These are phyloP conservation scores for Xerocomellus chrysenteron DNA, from an alignment of 768 basidiomycete genomes.

Conservation along the genomic window DNA sequence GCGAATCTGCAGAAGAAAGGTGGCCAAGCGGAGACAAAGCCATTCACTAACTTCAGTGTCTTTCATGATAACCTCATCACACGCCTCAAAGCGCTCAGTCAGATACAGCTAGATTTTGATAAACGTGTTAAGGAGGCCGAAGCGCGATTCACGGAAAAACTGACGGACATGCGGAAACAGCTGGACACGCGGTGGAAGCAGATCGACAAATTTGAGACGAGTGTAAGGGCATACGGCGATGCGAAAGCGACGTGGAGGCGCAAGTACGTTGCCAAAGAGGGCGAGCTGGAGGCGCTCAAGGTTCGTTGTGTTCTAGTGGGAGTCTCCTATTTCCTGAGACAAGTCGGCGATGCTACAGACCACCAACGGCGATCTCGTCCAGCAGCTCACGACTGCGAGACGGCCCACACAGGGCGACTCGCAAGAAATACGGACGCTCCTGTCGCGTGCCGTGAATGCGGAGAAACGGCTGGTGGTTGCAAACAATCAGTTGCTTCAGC, in stretches of 20 bases:
- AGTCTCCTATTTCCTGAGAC: background rate
- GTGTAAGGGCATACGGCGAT: conserved; percentile 79
- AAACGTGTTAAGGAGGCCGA: conserved; percentile 81
- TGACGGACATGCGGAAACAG: conserved; percentile 80
- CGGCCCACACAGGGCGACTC: conserved; percentile 59
- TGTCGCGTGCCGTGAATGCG: conserved; percentile 75
- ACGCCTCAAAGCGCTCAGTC: conserved; percentile 78
- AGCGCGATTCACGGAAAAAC: conserved; percentile 63
- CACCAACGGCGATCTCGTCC: conserved; percentile 69
- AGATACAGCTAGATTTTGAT: conserved; percentile 86
- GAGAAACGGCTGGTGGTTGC: conserved; percentile 86
- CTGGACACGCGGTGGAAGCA: conserved; percentile 88
- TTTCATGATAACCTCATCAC: conserved; percentile 95
- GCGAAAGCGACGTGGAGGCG: conserved; percentile 82
- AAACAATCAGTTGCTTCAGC: conserved; percentile 77
- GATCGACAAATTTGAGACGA: conserved; percentile 88
- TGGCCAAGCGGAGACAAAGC: conserved; percentile 79
- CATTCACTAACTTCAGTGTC: conserved; percentile 88
- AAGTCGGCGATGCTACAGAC: conserved; percentile 40
- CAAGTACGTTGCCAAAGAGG: conserved; percentile 78
- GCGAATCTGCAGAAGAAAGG: conserved; percentile 59
- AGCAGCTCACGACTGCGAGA: conserved; percentile 63
- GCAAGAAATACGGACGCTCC: conserved; percentile 68
- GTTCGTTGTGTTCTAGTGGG: conserved; percentile 39
- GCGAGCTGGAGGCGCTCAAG: conserved; percentile 87